Conservation (phyloP, 352 stramenopile species). For the Elongisporangium anandrum region DNA sequence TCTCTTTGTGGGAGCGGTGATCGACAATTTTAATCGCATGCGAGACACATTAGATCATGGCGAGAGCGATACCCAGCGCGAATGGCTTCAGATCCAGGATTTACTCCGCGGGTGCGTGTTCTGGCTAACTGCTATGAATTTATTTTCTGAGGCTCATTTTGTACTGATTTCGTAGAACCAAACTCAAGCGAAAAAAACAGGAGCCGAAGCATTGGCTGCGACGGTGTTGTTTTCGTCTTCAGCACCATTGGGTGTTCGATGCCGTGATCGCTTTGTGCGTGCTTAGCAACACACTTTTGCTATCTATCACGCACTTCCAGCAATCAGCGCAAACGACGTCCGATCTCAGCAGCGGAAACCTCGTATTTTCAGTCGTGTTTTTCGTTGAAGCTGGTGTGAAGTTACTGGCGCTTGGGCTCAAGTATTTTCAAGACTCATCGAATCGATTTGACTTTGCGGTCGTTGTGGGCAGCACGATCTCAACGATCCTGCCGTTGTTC, state of each 20-base stretch:
- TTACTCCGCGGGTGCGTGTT: conserved; percentile 24
- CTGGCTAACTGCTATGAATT: too few relatives aligned
- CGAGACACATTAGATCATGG: conserved; percentile 29
- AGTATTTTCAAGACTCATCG: conserved; percentile 58
- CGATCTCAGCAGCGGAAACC: conserved; percentile 19
- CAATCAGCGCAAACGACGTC: conserved; percentile 12
- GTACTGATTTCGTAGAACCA: conserved; percentile 17
- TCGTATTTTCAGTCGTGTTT: conserved; percentile 59
- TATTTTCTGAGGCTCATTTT: not conserved
- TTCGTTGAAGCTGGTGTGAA: conserved; percentile 60
- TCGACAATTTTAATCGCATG: conserved; percentile 85
- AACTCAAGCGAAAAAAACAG: conserved; percentile 17
- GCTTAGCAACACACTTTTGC: conserved; percentile 33
- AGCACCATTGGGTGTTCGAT: conserved; percentile 30
- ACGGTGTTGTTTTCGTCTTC: conserved; percentile 20
- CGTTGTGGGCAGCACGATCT: conserved; percentile 34
- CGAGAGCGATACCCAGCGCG: conserved; percentile 63
- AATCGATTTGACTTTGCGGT: conserved; percentile 73
- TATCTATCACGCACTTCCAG: conserved; percentile 33
- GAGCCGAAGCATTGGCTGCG: conserved; percentile 19
- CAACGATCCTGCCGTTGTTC: conserved; percentile 34
- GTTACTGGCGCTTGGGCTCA: conserved; percentile 44
- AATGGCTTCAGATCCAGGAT: conserved; percentile 59
- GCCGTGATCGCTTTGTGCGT: conserved; percentile 25
- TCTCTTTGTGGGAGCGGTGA: conserved; percentile 85